These are phyloP conservation scores for Breviolum minutum DNA, from an alignment of 73 alveolate species.

Conservation along the genomic window DNA sequence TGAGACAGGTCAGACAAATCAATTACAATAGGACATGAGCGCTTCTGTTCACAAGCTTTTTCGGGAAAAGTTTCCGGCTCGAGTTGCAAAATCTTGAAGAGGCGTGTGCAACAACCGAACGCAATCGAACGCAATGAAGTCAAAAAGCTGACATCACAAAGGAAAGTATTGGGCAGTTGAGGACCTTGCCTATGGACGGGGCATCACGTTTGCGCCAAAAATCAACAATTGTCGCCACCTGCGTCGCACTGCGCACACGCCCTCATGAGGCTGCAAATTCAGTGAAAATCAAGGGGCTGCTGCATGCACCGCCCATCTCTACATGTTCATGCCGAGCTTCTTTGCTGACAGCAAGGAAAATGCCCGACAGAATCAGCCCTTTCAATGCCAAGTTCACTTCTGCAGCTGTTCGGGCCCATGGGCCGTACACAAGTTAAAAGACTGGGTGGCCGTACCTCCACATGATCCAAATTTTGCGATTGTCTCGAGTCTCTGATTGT, in stretches of 20 bases:
- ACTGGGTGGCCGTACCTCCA: not conserved
- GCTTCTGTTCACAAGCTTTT: not conserved
- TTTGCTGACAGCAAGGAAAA: not conserved
- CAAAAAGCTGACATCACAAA: not conserved
- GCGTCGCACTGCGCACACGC: not conserved
- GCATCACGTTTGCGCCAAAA: conserved; percentile 91
- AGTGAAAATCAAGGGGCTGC: not conserved
- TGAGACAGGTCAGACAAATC: not conserved
- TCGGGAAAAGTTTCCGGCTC: too few relatives aligned
- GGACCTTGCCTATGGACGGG: conserved; percentile 37
- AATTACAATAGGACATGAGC: not conserved
- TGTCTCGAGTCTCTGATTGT: too few relatives aligned
- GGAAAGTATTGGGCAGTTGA: not conserved
- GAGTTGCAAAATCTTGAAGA: too few relatives aligned
- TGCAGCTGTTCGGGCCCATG: too few relatives aligned
- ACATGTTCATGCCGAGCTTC: not conserved
- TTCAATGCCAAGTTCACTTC: not conserved
- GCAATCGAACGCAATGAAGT: too few relatives aligned
- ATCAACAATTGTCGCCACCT: conserved; percentile 86
- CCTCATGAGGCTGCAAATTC: not conserved
- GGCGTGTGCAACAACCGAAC: too few relatives aligned
- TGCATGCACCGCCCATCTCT: not conserved
- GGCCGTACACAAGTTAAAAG: not conserved
- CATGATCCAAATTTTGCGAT: too few relatives aligned
- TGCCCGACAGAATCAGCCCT: not conserved